These are phyloP conservation scores for Nakazawaea peltata DNA, from an alignment of 805 yeast species.

Conservation along the genomic window DNA sequence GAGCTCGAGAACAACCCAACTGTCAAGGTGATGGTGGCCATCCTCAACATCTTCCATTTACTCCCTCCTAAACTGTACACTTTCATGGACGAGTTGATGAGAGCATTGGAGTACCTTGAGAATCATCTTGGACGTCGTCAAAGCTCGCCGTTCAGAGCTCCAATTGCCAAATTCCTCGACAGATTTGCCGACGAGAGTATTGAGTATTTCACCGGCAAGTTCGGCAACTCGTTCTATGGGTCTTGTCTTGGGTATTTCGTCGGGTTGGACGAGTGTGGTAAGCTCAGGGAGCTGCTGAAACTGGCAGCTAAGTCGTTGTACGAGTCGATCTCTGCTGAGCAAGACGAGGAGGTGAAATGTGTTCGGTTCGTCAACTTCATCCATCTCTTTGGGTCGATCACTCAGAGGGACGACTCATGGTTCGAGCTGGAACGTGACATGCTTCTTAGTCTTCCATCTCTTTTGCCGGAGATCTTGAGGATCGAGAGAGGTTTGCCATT, in stretches of 20 bases:
- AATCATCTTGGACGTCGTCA: constrained; percentile 77
- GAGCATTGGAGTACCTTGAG: constrained; percentile 71
- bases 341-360: constrained; percentile 44
- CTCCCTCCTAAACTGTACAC: constrained; percentile 89
- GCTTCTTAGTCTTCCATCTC: constrained; percentile 31
- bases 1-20: constrained; percentile 76
- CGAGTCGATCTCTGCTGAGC: constrained; percentile 38
- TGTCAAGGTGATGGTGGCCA: constrained; percentile 82
- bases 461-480: constrained; percentile 34
- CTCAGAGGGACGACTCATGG: constrained; percentile 47
- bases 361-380: constrained; percentile 66
- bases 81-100: constrained; percentile 80
- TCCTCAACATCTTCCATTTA: constrained; percentile 83
- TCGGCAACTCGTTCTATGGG: constrained; percentile 57
- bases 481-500: constrained; percentile 34
- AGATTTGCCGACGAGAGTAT: constrained; percentile 72
- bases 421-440: constrained; percentile 39
- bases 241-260: constrained; percentile 62
- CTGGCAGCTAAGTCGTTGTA: constrained; percentile 42
- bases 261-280: constrained; percentile 41
- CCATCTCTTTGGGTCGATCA: constrained; percentile 52
- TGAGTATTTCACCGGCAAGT: constrained; percentile 59
- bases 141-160: constrained; percentile 83
- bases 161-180: constrained; percentile 79
- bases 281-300: constrained; percentile 49